These are phyloP conservation scores for Aspergillus proliferans DNA, from an alignment of 2,329 filamentous ascomycete species.

Conservation along the genomic window DNA sequence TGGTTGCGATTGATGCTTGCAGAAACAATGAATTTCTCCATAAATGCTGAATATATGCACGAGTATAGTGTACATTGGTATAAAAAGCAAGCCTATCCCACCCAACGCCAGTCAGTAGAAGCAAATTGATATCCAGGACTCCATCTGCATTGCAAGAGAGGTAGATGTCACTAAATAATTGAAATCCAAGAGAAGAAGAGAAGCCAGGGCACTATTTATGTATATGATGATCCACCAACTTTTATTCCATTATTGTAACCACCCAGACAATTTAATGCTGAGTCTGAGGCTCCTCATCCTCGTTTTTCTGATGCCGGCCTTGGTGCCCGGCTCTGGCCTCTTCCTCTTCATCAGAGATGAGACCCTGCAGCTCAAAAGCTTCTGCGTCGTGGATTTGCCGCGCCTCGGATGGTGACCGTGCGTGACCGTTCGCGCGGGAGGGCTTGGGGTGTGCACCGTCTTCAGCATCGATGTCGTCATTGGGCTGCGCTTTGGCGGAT, in stretches of 20 bases:
- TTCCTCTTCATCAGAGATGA: slow-evolving; percentile 84
- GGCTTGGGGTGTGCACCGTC: slow-evolving; percentile 12
- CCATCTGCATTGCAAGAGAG: too few relatives aligned
- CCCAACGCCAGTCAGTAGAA: too few relatives aligned
- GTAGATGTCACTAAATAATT: too few relatives aligned
- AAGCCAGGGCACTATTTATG: too few relatives aligned
- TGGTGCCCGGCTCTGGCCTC: slow-evolving; percentile 22
- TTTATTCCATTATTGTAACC: neutral
- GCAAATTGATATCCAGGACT: too few relatives aligned
- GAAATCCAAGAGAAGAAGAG: too few relatives aligned
- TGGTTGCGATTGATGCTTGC: too few relatives aligned
- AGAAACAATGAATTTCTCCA: too few relatives aligned
- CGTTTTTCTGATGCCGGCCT: slow-evolving; percentile 22
- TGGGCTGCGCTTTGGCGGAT: slow-evolving; percentile 16
- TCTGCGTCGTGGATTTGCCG: slow-evolving; percentile 69
- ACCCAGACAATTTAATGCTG: too few relatives aligned
- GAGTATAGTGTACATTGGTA: too few relatives aligned
- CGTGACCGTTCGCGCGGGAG: slow-evolving; percentile 39
- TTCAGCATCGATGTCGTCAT: slow-evolving; percentile 9
- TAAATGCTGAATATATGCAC: too few relatives aligned
- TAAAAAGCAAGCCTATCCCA: too few relatives aligned
- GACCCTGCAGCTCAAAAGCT: slow-evolving; percentile 85
- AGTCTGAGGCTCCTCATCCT: slow-evolving; percentile 21
- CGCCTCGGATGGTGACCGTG: slow-evolving; percentile 29
- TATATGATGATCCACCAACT: neutral